These are phyloP conservation scores for Lichtheimia ramosa DNA, from an alignment of 371 early-diverging fungal genomes.

Conservation along the genomic window DNA sequence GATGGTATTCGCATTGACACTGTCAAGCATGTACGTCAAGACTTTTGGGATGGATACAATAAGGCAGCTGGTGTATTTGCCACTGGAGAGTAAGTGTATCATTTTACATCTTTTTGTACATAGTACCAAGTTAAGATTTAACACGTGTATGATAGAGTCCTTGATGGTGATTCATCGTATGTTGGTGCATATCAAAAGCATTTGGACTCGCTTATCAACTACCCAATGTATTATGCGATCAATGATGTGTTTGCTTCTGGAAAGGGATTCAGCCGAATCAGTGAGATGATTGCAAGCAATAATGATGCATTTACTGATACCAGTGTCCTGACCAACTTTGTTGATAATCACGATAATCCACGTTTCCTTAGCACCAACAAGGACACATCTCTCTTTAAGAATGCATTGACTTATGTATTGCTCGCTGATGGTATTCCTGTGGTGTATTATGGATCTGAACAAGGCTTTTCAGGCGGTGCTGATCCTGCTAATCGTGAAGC, in stretches of 20 bases:
- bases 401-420: conserved; percentile 34
- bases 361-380: conserved; percentile 30
- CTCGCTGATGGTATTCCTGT: conserved; percentile 37
- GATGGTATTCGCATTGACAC: conserved; percentile 54
- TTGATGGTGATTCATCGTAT: conserved; percentile 20
- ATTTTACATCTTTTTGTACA: neutral
- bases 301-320: conserved; percentile 18
- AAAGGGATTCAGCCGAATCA: conserved; percentile 21
- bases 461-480: conserved; percentile 32
- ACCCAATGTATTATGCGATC: conserved; percentile 28
- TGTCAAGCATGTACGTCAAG: conserved; percentile 35
- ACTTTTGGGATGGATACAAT: conserved; percentile 38
- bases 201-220: conserved; percentile 23
- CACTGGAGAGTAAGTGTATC: conserved; percentile 29
- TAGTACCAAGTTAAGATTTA: neutral
- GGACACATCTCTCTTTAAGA: conserved; percentile 28
- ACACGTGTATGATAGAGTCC: conserved; percentile 11
- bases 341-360: conserved; percentile 45
- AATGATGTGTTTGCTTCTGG: conserved; percentile 20
- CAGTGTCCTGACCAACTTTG: conserved; percentile 32
- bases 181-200: conserved; percentile 25
- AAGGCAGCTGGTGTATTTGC: conserved; percentile 38
- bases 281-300: conserved; percentile 8
- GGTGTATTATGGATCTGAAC: conserved; percentile 44
- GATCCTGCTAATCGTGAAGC: conserved; percentile 41